These are phyloP conservation scores for Mortierella hygrophila DNA, from an alignment of 192 early-diverging fungal genomes.

Conservation along the genomic window DNA sequence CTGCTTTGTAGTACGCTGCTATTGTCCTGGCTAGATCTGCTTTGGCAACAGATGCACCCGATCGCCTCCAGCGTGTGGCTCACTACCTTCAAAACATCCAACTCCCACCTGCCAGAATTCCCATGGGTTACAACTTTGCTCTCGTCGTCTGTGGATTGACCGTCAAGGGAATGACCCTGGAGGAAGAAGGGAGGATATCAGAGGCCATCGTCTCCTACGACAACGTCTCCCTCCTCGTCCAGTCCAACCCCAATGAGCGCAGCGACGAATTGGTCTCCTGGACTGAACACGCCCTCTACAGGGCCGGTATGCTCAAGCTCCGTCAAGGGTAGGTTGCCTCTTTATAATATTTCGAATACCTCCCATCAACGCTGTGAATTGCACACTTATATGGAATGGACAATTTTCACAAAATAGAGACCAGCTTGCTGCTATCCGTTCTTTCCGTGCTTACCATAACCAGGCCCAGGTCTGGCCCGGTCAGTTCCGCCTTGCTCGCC, in stretches of 20 bases:
- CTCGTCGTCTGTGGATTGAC: slow-evolving; percentile 70
- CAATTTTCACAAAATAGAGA: slow-evolving; percentile 10
- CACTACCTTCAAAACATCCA: slow-evolving; percentile 57
- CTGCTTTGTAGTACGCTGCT: slow-evolving; percentile 33
- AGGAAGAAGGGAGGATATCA: slow-evolving; percentile 59
- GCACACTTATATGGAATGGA: too few species aligned
- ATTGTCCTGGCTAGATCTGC: slow-evolving; percentile 48
- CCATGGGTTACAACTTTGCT: slow-evolving; percentile 72
- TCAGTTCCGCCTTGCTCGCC: slow-evolving; percentile 24
- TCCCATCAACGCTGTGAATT: too few species aligned
- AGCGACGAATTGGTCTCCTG: slow-evolving; percentile 73
- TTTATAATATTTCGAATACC: background rate
- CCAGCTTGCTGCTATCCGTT: slow-evolving; percentile 29
- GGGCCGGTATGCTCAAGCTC: slow-evolving; percentile 67
- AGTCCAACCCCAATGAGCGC: slow-evolving; percentile 58
- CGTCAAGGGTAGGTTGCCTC: slow-evolving; percentile 50
- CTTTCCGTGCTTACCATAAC: slow-evolving; percentile 28
- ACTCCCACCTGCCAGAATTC: slow-evolving; percentile 54
- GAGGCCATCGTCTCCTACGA: slow-evolving; percentile 69
- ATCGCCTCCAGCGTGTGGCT: slow-evolving; percentile 46
- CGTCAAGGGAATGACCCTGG: slow-evolving; percentile 70
- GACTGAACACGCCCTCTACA: slow-evolving; percentile 81
- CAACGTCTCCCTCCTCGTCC: slow-evolving; percentile 56
- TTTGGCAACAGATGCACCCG: slow-evolving; percentile 43
- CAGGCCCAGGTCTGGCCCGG: slow-evolving; percentile 23